Evolutionary conservation across 371 early-diverging fungal species (phyloP), one percentile per base, ranked within the genome.

Genomic region (Sporodiniella umbellata): DNA sequence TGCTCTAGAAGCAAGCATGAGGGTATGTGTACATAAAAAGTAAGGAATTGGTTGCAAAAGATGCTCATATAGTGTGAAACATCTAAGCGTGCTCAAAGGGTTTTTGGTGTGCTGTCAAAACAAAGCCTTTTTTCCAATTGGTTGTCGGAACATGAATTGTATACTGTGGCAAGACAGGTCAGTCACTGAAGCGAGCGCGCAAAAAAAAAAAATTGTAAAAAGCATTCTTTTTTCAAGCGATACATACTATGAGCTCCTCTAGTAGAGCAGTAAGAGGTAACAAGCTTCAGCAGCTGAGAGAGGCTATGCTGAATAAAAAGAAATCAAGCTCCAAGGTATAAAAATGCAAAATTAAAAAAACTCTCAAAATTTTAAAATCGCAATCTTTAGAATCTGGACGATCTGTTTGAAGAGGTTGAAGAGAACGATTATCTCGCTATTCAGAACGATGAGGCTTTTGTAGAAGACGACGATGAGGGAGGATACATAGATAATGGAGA

Each of bases 391-490:
- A 31, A 73, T 17, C 56, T 56, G 4, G 74, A 75, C 4, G 72
- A 67, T 31, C 54, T 87, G 24, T 87, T 80, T 48, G 84, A 82
- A 8, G 78, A 75, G 48, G 70, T 85, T 4, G 70, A 73, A 25
- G 83, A 85, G 70, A 35, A 78, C 8, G 86, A 86, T 19, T 79
- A 83, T 45, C 45, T 72, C 21, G 62, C 64, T 17, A 62, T 72
- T 37, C 68, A 77, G 44, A 75, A 84, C 33, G 79, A 86, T 44
- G 84, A 88, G 25, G 85, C 91, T 42, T 94, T 93, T 74, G 86
- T 90, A 4, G 87, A 81, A 23, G 89, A 90, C 56, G 94, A 90
- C 55, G 92, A 96, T 51, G 86, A 87, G n/a, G 74, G 73, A 7
- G 93, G 90, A 12, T 90, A 92, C 43, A 76, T 78, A n/a, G 92